Percentiles rank a stretch among this genome's conserved stretches.
phyloP scores from a whole-genome alignment of 306 rosid species.

The Albizia julibrissin region DNA sequence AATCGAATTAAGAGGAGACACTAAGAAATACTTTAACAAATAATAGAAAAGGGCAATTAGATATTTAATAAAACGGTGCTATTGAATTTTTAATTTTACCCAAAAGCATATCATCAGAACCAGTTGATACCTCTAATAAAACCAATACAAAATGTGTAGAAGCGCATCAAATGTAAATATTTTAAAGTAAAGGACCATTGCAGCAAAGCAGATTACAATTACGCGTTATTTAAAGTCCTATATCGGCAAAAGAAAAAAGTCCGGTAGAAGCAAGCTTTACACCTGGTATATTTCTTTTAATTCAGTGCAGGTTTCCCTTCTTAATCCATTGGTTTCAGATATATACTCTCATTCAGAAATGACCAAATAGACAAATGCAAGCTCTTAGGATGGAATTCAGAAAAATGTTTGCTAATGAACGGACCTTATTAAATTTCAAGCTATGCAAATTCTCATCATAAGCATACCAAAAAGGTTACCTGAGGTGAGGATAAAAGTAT shows the following conservation, averaged over 20 bases:
- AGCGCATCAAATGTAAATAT: not conserved
- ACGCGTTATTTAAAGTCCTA: not conserved
- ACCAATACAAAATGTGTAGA: not conserved
- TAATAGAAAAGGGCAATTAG: not conserved
- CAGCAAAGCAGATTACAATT: not conserved
- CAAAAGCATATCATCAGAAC: constrained; percentile 4
- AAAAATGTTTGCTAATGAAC: not conserved
- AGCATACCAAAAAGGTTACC: constrained; percentile 37
- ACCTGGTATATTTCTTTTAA: not conserved
- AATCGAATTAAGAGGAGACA: not conserved
- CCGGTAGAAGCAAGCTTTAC: not conserved
- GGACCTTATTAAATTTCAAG: not conserved
- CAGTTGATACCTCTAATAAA: not conserved
- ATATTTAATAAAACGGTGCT: not conserved
- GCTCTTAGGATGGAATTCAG: not conserved
- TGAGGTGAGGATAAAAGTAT: constrained; percentile 53
- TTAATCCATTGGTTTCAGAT: not conserved
- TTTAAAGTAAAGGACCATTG: not conserved
- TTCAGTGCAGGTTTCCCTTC: not conserved
- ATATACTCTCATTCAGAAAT: not conserved
- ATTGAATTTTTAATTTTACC: not conserved
- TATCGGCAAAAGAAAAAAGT: not conserved
- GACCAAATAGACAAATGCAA: not conserved
- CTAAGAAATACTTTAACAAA: constrained; percentile 2
- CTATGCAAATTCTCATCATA: constrained; percentile 14